Conservation (phyloP, 2,329 filamentous ascomycete species). For the Stemphylium vesicarium region DNA sequence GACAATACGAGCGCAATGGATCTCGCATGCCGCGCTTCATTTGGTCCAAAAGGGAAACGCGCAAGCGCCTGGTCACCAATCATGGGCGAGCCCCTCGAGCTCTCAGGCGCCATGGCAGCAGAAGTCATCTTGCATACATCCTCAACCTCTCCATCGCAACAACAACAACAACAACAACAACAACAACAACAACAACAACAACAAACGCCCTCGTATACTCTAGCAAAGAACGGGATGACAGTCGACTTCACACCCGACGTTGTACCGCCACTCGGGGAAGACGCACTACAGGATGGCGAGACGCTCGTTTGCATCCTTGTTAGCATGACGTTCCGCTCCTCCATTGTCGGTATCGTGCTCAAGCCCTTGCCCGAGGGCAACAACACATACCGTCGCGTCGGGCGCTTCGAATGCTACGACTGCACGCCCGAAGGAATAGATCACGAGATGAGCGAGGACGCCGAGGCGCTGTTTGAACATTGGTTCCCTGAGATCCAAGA, state of each 20-base stretch:
- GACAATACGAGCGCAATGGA: slow-evolving; percentile 48
- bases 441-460: slow-evolving; percentile 43
- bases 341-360: slow-evolving; percentile 43
- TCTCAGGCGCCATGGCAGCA: slow-evolving; percentile 44
- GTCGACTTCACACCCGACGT: slow-evolving; percentile 45
- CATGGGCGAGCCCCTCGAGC: slow-evolving; percentile 35
- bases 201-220: slow-evolving; percentile 24
- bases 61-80: slow-evolving; percentile 39
- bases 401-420: slow-evolving; percentile 47
- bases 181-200: slow-evolving; percentile 1
- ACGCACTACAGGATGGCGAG: slow-evolving; percentile 37
- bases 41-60: slow-evolving; percentile 31
- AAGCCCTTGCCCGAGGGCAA: slow-evolving; percentile 23
- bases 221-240: slow-evolving; percentile 36
- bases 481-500: slow-evolving; percentile 48
- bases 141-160: not conserved
- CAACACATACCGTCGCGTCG: slow-evolving; percentile 40
- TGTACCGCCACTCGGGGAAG: slow-evolving; percentile 33
- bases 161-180: slow-evolving; percentile 5
- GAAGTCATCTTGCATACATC: slow-evolving; percentile 35
- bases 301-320: slow-evolving; percentile 41
- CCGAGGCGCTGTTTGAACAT: slow-evolving; percentile 42
- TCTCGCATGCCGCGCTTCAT: slow-evolving; percentile 40
- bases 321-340: slow-evolving; percentile 47
- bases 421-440: slow-evolving; percentile 35